Conservation (phyloP, 306 rosid species). For the Oemleria cerasiformis region DNA sequence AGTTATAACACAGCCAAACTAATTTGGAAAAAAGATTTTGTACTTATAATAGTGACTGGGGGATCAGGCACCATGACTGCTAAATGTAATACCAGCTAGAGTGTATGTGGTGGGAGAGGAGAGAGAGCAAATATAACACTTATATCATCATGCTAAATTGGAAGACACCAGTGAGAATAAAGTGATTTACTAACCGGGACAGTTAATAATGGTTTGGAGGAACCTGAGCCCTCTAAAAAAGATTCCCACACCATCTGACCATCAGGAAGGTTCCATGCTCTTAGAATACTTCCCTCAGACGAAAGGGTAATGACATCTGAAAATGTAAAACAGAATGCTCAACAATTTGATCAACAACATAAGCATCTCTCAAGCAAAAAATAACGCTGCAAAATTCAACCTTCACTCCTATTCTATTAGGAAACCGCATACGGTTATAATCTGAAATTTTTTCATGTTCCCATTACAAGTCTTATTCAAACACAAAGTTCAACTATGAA, state of each 20-base stretch:
- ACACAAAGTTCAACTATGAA: neutral
- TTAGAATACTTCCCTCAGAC: slow-evolving; percentile 69
- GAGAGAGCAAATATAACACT: neutral
- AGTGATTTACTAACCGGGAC: slow-evolving; percentile 58
- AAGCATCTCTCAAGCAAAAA: slow-evolving; percentile 7
- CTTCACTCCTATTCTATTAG: neutral
- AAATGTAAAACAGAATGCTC: slow-evolving; percentile 28
- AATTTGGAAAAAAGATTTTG: neutral
- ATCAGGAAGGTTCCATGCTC: slow-evolving; percentile 99
- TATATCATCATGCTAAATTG: neutral
- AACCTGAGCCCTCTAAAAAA: slow-evolving; percentile 55
- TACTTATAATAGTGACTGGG: neutral
- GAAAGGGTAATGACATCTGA: slow-evolving; percentile 92
- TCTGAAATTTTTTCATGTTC: neutral
- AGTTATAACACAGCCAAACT: neutral
- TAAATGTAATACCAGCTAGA: neutral
- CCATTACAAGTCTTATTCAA: neutral
- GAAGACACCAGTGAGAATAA: slow-evolving; percentile 10
- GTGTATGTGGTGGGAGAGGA: neutral
- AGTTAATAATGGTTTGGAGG: slow-evolving; percentile 61
- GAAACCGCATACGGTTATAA: neutral
- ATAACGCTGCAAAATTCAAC: neutral
- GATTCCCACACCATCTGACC: slow-evolving; percentile 99
- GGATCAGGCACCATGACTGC: neutral
- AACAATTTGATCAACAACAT: slow-evolving; percentile 9